Conservation (phyloP, 1,284 basidiomycete species). For the Prillingera fragicola region DNA sequence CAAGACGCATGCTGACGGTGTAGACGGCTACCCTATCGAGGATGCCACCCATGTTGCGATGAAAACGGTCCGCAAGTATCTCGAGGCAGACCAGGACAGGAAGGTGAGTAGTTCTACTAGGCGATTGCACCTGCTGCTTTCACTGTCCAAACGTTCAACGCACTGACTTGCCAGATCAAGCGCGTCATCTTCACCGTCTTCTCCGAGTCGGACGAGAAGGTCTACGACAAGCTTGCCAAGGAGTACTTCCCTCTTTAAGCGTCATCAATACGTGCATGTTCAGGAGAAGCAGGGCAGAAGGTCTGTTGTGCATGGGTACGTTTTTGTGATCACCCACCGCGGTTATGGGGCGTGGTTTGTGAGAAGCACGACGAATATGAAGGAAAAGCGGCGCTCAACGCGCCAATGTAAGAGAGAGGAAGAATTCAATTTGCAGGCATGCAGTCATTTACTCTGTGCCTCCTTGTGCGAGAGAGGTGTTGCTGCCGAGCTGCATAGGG, state of each 20-base stretch:
- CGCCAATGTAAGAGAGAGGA: too few species aligned
- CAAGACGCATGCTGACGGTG: background rate
- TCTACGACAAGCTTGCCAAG: conserved; percentile 30
- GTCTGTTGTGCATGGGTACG: too few species aligned
- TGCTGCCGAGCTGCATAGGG: too few species aligned
- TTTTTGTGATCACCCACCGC: too few species aligned
- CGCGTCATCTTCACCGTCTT: conserved; percentile 46
- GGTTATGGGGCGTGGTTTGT: too few species aligned
- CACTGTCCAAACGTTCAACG: background rate
- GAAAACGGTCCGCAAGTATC: conserved; percentile 32
- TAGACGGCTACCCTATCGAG: conserved; percentile 47
- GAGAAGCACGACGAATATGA: too few species aligned
- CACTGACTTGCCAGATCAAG: conserved; percentile 26
- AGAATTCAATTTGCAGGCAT: too few species aligned
- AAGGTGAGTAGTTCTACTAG: conserved; percentile 16
- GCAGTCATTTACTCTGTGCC: too few species aligned
- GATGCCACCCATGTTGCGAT: conserved; percentile 43
- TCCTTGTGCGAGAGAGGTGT: too few species aligned
- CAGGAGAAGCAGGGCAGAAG: too few species aligned
- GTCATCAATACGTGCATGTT: too few species aligned
- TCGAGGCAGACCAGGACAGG: conserved; percentile 29
- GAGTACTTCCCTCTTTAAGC: conserved; percentile 39
- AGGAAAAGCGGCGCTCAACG: too few species aligned
- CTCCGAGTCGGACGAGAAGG: conserved; percentile 33
- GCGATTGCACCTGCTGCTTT: background rate